Conservation (phyloP, 345 rosid species). For the Toxicodendron radicans region DNA sequence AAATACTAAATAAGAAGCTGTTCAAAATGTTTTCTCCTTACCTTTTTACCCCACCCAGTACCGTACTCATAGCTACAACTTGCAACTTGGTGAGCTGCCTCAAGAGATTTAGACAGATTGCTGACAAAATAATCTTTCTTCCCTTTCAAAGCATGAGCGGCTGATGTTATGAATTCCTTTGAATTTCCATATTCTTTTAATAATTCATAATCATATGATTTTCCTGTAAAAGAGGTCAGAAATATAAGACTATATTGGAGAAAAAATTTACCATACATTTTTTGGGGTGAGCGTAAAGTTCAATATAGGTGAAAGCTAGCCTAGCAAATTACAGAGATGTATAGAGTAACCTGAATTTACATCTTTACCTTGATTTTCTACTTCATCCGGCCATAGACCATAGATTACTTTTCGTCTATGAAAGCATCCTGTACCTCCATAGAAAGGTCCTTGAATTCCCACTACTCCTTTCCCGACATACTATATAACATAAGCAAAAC, state of each 20-base stretch:
- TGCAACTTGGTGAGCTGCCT: constrained; percentile 48
- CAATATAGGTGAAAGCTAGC: no score
- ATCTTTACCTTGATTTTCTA: constrained; percentile 11
- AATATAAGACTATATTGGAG: background rate
- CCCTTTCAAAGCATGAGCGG: constrained; percentile 45
- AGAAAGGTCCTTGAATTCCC: constrained; percentile 57
- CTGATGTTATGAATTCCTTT: constrained; percentile 41
- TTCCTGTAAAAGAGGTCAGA: constrained; percentile 13
- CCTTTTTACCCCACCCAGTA: constrained; percentile 59
- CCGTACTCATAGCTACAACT: constrained; percentile 45
- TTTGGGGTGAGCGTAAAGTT: no score
- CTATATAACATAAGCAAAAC: constrained; percentile 22
- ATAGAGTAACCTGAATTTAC: constrained; percentile 7
- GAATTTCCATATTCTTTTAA: constrained; percentile 49
- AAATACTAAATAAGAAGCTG: background rate
- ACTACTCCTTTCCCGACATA: constrained; percentile 34
- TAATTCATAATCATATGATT: constrained; percentile 18
- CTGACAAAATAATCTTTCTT: constrained; percentile 9
- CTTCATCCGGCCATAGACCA: constrained; percentile 39
- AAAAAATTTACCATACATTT: no score
- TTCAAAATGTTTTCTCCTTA: constrained; percentile 7
- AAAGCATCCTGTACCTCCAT: constrained; percentile 60
- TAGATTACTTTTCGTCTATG: constrained; percentile 62
- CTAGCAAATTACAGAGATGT: background rate
- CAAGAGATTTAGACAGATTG: constrained; percentile 20